These are phyloP conservation scores for Hemisphaericaspora xylofermentans DNA, from an alignment of 1,139 yeast species.

Conservation along the genomic window DNA sequence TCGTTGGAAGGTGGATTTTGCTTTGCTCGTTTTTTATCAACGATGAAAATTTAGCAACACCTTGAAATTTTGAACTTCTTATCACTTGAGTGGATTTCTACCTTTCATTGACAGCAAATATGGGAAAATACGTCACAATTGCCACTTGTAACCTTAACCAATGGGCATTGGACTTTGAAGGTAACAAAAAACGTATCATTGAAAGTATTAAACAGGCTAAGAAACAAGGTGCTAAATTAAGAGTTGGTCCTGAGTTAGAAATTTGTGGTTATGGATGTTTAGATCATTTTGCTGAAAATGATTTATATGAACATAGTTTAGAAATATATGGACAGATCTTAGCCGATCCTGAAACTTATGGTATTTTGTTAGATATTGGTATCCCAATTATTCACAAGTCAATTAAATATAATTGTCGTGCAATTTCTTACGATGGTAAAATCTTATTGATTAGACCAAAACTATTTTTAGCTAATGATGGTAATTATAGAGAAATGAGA, in stretches of 20 bases:
- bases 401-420: constrained; percentile 87
- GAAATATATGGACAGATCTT: constrained; percentile 84
- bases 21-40: too few species aligned
- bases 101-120: constrained; percentile 17
- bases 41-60: neutral
- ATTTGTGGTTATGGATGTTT: constrained; percentile 93
- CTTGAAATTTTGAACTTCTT: neutral
- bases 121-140: constrained; percentile 59
- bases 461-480: constrained; percentile 91
- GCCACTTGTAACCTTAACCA: constrained; percentile 81
- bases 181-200: constrained; percentile 87
- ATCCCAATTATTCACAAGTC: constrained; percentile 90
- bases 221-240: constrained; percentile 66
- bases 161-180: constrained; percentile 99
- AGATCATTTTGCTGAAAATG: constrained; percentile 92
- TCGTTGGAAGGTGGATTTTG: too few species aligned
- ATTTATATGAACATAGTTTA: constrained; percentile 88
- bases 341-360: constrained; percentile 62
- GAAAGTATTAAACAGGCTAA: constrained; percentile 80
- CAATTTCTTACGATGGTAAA: constrained; percentile 74
- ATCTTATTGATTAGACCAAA: constrained; percentile 89
- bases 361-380: constrained; percentile 84
- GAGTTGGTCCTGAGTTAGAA: constrained; percentile 98
- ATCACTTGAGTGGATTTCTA: too few species aligned
- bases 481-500: constrained; percentile 96